These are phyloP conservation scores for Samsoniella hepiali DNA, from an alignment of 2,329 filamentous ascomycete species.

Conservation along the genomic window DNA sequence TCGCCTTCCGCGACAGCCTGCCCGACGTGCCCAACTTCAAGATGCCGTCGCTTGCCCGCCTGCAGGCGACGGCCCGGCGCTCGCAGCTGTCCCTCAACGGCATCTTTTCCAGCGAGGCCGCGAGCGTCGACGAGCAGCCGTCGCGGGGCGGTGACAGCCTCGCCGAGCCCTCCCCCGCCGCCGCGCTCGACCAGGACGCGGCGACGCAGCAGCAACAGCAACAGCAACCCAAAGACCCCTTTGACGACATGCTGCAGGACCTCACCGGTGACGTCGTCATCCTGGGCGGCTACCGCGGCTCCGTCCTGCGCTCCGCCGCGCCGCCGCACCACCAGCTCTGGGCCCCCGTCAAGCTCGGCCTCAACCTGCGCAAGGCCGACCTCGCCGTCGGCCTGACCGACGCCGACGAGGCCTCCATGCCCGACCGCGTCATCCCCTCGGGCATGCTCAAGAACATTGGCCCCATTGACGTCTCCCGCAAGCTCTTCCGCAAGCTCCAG, in stretches of 20 bases:
- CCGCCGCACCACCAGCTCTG: slow-evolving; percentile 83
- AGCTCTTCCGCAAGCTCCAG: slow-evolving; percentile 73
- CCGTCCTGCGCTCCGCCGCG: slow-evolving; percentile 79
- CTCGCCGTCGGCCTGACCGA: slow-evolving; percentile 79
- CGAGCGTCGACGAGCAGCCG: slow-evolving; percentile 19
- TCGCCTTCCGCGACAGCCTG: slow-evolving; percentile 84
- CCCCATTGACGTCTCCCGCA: slow-evolving; percentile 82
- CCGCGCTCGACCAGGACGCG: slow-evolving; percentile 21
- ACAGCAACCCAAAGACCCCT: slow-evolving; percentile 26
- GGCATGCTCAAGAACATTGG: slow-evolving; percentile 92
- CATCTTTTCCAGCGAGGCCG: slow-evolving; percentile 27
- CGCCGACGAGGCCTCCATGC: slow-evolving; percentile 80
- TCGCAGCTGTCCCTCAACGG: slow-evolving; percentile 33
- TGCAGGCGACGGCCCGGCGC: slow-evolving; percentile 36
- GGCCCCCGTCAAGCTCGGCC: slow-evolving; percentile 88
- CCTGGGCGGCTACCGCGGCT: slow-evolving; percentile 87
- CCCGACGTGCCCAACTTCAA: slow-evolving; percentile 77
- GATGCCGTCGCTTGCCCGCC: slow-evolving; percentile 59
- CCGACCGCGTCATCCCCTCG: slow-evolving; percentile 76
- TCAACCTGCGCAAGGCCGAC: slow-evolving; percentile 89
- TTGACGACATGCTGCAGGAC: slow-evolving; percentile 59
- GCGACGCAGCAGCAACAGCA: not conserved
- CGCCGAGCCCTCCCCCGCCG: slow-evolving; percentile 14
- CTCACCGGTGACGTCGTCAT: slow-evolving; percentile 83
- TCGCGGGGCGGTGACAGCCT: slow-evolving; percentile 16